Percentiles rank a stretch among this genome's conserved stretches.
Evolutionary conservation across 2,329 filamentous ascomycete genomes (phyloP).

Genomic region (Arachnomyces sp.): DNA sequence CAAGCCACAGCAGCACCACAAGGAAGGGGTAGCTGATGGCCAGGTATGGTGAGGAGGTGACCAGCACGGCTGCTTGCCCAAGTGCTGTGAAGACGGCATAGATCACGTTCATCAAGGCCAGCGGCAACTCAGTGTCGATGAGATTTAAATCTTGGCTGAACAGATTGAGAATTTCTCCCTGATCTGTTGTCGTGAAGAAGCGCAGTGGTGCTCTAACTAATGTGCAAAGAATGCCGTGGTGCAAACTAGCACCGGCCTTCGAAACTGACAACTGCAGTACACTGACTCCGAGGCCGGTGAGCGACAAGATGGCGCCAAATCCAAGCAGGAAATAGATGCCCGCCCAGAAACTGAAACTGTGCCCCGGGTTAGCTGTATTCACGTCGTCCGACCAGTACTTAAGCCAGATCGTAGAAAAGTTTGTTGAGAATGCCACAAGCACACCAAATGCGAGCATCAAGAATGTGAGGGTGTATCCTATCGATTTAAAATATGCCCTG

Average conservation of each 20-base stretch:
- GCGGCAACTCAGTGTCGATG: conserved; percentile 38
- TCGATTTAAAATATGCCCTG: conserved; percentile 1
- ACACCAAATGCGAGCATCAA: conserved; percentile 9
- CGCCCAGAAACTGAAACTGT: conserved; percentile 18
- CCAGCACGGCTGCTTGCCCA: conserved; percentile 19
- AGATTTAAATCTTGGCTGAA: conserved; percentile 44
- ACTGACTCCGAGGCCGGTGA: conserved; percentile 13
- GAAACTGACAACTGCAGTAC: conserved; percentile 15
- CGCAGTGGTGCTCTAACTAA: conserved; percentile 28
- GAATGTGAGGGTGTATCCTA: conserved; percentile 1
- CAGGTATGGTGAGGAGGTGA: conserved; percentile 19
- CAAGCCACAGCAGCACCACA: conserved; percentile 17
- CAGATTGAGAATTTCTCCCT: conserved; percentile 39
- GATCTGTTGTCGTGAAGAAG: conserved; percentile 39
- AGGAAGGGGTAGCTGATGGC: conserved; percentile 20
- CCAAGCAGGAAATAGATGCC: conserved; percentile 22
- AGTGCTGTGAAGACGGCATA: conserved; percentile 14
- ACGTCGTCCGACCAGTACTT: conserved; percentile 20
- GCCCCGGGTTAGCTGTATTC: conserved; percentile 10
- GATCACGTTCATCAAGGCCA: conserved; percentile 24
- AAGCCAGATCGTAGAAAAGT: conserved; percentile 22
- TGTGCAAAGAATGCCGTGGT: conserved; percentile 15
- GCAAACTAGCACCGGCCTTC: conserved; percentile 17
- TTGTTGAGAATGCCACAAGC: conserved; percentile 19
- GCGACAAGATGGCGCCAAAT: conserved; percentile 16